Base-by-base conservation (phyloP, 2,329 filamentous ascomycete genomes). In the Penicillium corylophilum region DNA sequence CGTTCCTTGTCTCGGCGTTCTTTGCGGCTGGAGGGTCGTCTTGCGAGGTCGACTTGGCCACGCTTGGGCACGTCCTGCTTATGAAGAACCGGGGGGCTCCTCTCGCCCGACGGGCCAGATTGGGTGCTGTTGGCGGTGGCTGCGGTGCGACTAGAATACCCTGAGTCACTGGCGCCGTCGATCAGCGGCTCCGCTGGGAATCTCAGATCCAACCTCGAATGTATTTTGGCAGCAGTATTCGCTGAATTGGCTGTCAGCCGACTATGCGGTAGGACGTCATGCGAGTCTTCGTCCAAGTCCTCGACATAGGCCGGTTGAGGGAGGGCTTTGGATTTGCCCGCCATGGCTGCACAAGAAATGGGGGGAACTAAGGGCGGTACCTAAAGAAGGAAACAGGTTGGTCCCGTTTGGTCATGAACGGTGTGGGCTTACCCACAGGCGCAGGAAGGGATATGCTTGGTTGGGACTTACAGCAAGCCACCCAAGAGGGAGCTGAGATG, bases 131-230 rank as follows among this genome's bases (percentile, higher is more conserved):
- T 77, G 69, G 77, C 72, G 55, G 79, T 78, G 57, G 78, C 76
- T 59, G 75, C 76, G 62, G 80, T 82, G 64, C 78, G 77, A 73
- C 81, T 84, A 57, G 80, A 83, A 74, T 84, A 84, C 62, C 82
- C 82, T 59, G 82, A 84, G 71, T 86, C 82, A 71, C 79, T 82
- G 61, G 77, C 76, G 64, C 74, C 72, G 68, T 82, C 78, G 54
- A 73, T 70, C 59, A 69, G 68, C 51, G 63, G 61, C 55, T 65
- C 67, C 44, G 53, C 51, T 46, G 60, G 51, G 68, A 59, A 67
- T 71, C 62, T 68, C 50, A 71, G 57, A 50, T 75, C 71, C 55
- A 72, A 63, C 57, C 74, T 73, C 49, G 79, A 76, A 57, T 75
- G 72, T 72, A 77, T 69, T 70, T 81, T 80, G 69, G 79, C 78